A percentile compares a stretch with the other conserved stretches of the same genome.
Evolutionary conservation across 2,329 filamentous ascomycete species (phyloP).

Genomic region (Pseudogymnoascus sp.): DNA sequence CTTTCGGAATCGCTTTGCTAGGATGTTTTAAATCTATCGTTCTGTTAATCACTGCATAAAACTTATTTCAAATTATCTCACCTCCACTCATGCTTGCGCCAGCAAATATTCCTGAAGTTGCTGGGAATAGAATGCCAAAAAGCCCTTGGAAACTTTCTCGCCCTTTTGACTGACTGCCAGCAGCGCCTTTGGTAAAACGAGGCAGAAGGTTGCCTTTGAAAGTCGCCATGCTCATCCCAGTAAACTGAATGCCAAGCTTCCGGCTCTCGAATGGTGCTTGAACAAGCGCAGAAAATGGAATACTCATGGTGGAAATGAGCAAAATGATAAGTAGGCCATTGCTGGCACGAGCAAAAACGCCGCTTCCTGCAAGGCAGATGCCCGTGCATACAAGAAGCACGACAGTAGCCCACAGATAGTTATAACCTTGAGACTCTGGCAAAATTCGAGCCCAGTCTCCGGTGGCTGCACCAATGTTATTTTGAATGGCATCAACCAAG

Average conservation of each 20-base stretch:
- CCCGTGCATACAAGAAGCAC: constrained; percentile 64
- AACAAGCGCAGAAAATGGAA: constrained; percentile 69
- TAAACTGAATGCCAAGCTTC: constrained; percentile 62
- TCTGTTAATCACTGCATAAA: neutral
- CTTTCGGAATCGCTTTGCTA: constrained; percentile 75
- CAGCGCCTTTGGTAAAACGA: constrained; percentile 52
- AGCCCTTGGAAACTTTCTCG: constrained; percentile 69
- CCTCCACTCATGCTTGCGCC: constrained; percentile 81
- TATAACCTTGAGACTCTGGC: constrained; percentile 66
- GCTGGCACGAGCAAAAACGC: constrained; percentile 72
- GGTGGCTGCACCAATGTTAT: constrained; percentile 58
- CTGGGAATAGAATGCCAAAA: constrained; percentile 79
- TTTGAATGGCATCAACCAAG: constrained; percentile 71
- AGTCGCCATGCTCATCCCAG: constrained; percentile 64
- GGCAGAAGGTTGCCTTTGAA: constrained; percentile 69
- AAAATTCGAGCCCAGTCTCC: constrained; percentile 54
- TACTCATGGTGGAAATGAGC: constrained; percentile 67
- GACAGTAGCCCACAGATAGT: constrained; percentile 67
- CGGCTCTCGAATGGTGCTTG: constrained; percentile 59
- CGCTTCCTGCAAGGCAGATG: constrained; percentile 72
- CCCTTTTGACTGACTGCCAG: constrained; percentile 53
- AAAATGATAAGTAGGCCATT: constrained; percentile 68
- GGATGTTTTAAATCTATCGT: constrained; percentile 62
- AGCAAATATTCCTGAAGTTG: constrained; percentile 51
- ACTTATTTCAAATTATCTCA: neutral